Base-by-base conservation (phyloP, 2,329 filamentous ascomycete genomes). In the Simplicillium sp. region DNA sequence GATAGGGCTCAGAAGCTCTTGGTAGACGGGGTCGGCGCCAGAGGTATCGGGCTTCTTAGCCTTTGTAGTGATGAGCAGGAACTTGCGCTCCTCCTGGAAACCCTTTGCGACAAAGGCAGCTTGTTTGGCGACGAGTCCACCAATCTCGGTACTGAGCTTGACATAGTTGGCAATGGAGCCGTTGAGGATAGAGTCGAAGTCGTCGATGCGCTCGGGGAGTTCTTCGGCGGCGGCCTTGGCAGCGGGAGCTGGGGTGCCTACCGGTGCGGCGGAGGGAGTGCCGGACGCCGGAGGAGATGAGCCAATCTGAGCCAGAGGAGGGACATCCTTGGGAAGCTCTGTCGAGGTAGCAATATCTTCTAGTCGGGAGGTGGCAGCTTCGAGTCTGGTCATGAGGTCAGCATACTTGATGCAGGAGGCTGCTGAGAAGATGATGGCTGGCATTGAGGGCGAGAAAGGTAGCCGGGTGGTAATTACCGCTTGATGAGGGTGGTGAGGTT, bases 401-500 rank as follows among this genome's bases (percentile, higher is more conserved):
- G 75, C 55, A 60, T 50, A 42, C 47, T 11, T 36, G 16, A 25
- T 25, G 20, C 20, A 25, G 20, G 29, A 20, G 33, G 35, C 28
- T 31, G 39, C 35, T 33, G 34, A 2, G 31, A 15, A 7, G 20
- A 25, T 25, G 20, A 25, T 25, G 20, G 20, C 20, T 6, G 20
- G 20, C 20, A 25, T 25, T 25, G 20, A 25, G 20, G 20, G 20
- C 20, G 7, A 33, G 15, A n/a, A 13, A 33, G 31, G 31, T 5
- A n/a, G 31, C 15, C 12, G 31, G 31, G 15, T 15, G 31, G 15
- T 6, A 33, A 6, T 33, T 13, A 97, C 92, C 92, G 81, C 77
- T 98, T 98, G 70, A 98, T 96, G 56, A 98, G 78, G 41, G 92
- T 98, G 29, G 88, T 94, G 48, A 98, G 70, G 61, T 95, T 97